These are phyloP conservation scores for Chalciporus sp. DNA, from an alignment of 1,284 basidiomycete genomes.

Conservation along the genomic window DNA sequence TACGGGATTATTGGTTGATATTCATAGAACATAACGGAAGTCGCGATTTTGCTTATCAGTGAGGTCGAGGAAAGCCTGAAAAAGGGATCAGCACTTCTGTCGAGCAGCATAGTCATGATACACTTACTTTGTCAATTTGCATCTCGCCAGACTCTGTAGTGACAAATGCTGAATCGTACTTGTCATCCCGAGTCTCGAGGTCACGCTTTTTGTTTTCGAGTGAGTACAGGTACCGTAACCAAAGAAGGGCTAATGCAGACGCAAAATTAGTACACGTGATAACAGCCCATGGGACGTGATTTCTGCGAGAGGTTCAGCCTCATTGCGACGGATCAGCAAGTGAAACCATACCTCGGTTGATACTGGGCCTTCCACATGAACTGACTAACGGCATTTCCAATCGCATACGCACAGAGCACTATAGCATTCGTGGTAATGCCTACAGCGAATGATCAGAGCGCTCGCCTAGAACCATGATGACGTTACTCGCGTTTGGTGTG, in stretches of 20 bases:
- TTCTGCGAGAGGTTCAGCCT: constrained; percentile 38
- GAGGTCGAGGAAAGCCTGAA: constrained; percentile 65
- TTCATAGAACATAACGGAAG: constrained; percentile 56
- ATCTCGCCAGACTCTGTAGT: constrained; percentile 51
- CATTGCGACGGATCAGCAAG: neutral
- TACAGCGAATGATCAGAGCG: constrained; percentile 27
- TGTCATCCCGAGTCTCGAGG: constrained; percentile 53
- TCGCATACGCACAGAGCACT: constrained; percentile 68
- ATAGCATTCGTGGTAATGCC: constrained; percentile 75
- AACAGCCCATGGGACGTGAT: constrained; percentile 70
- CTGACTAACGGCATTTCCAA: constrained; percentile 73
- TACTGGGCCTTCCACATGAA: constrained; percentile 79
- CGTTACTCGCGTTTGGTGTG: constrained; percentile 69
- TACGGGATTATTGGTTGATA: neutral
- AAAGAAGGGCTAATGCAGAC: constrained; percentile 54
- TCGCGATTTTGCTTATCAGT: constrained; percentile 66
- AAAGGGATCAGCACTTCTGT: constrained; percentile 8
- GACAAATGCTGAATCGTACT: constrained; percentile 67
- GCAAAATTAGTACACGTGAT: constrained; percentile 59
- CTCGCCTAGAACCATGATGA: neutral
- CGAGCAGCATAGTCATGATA: constrained; percentile 3
- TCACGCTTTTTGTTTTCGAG: constrained; percentile 69
- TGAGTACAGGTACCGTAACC: constrained; percentile 61
- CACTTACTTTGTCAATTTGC: constrained; percentile 60
- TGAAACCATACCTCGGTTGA: constrained; percentile 54